Evolutionary conservation across 2,329 filamentous ascomycete genomes (phyloP), one percentile per base, ranked within the genome.

Genomic region (Penicillium hordei): DNA sequence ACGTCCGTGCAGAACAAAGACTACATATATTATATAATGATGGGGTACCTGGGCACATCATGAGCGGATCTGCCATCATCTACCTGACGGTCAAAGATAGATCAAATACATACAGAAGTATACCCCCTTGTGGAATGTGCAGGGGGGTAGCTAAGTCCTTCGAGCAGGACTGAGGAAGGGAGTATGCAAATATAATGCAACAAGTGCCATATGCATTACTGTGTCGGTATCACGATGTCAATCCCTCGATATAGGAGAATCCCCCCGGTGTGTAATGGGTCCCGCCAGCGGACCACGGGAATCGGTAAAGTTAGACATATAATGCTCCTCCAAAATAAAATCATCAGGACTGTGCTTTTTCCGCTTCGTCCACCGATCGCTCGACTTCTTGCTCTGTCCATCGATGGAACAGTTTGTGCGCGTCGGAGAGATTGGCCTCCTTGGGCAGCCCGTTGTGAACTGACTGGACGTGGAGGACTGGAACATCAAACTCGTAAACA

Each of bases 401-500:
- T 25, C 84, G 80, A 72, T 88, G 85, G 77, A 87, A 87, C 33
- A 87, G 73, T 70, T 87, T 87, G 58, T 79, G 75, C 13, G 73
- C 79, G 66, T 87, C 84, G 74, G 85, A 85, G 19, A 86, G 75
- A 59, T 83, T 84, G 2, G 79, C 76, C 38, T 78, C 70, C 10
- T 74, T 72, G 0, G 77, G 77, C 9, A 79, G 79, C 52, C 79
- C 75, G 25, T 73, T 65, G 48, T 71, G 60, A 59, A 68, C 75
- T 69, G 70, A 82, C 36, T 80, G 82, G 42, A 87, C 76, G 67
- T 88, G 85, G 31, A 88, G 77, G 60, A 88, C 85, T 0, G 85
- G 85, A 3, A 85, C 84, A 65, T 88, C 85, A 59, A 86, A 86
- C 48, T 87, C 84, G 65, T 88, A 88, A 17, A 84, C 71, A 57